Evolutionary conservation across 2,329 filamentous ascomycete genomes (phyloP).

Genomic region (Trichoderma oligosporum): DNA sequence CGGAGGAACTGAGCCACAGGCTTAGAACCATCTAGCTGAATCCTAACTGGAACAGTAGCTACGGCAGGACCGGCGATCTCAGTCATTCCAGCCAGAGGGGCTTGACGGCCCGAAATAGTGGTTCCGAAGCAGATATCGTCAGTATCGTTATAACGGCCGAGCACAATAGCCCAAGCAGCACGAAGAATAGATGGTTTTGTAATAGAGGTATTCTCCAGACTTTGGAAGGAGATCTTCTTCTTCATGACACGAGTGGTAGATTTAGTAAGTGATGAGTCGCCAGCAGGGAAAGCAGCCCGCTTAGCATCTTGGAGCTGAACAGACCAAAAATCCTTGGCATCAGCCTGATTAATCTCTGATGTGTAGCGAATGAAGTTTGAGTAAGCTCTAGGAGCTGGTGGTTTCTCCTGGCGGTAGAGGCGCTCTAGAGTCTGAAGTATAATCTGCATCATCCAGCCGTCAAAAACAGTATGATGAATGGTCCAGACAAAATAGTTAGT

Average conservation of each 20-base stretch:
- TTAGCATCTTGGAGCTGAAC: constrained; percentile 18
- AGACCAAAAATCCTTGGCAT: constrained; percentile 20
- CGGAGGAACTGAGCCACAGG: background rate
- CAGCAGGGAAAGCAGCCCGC: background rate
- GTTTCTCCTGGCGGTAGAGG: background rate
- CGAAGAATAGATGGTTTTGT: constrained; percentile 8
- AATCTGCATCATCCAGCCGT: constrained; percentile 1
- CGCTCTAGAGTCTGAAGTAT: background rate
- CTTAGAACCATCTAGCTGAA: background rate
- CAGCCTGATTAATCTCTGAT: background rate
- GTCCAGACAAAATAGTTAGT: background rate
- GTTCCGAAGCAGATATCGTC: constrained; percentile 13
- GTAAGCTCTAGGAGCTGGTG: background rate
- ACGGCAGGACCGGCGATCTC: constrained; percentile 2
- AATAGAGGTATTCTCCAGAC: background rate
- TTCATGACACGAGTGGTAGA: background rate
- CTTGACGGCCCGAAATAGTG: constrained; percentile 15
- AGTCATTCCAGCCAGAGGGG: constrained; percentile 3
- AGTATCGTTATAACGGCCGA: background rate
- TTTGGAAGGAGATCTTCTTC: constrained; percentile 22
- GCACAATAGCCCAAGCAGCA: constrained; percentile 11
- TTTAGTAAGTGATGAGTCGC: background rate
- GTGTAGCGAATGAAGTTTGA: constrained; percentile 7
- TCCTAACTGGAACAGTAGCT: constrained; percentile 14
- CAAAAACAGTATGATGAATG: constrained; percentile 2